Base-by-base conservation (phyloP, 495 filamentous ascomycete genomes). In the Tuber umbilicatum region DNA sequence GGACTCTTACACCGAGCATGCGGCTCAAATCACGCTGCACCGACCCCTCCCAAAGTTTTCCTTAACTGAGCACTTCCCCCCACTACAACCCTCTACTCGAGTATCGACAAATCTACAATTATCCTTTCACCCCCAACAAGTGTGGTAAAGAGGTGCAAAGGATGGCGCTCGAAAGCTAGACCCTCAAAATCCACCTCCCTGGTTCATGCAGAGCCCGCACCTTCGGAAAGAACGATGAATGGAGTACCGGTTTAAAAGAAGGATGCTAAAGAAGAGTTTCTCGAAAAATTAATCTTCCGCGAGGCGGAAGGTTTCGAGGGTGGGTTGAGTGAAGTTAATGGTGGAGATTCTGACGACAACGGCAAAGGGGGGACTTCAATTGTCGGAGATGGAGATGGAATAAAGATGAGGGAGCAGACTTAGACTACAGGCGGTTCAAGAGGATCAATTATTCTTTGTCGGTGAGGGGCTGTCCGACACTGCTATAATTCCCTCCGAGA, bases 201-300 rank as follows among this genome's bases (percentile, higher is more conserved):
- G 19, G 47, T 50, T 23, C 21, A n/a, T 4, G 23, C 21, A 1
- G 47, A 50, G 23, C 47, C 47, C 21, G 12, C 23, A 10, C 47
- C 19, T 50, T 50, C 47, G 23, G 10, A 50, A n/a, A 23, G 23
- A 50, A 23, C 5, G 12, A 50, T 0, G 0, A n/a, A n/a, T 9
- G 0, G 23, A n/a, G 47, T n/a, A 7, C 47, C 21, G 4, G 47
- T 45, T 42, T 1, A 50, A n/a, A 10, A n/a, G 3, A 94, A 93
- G 83, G 93, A 96, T 79, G 89, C 87, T 70, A 88, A 90, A 42
- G 94, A 97, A 81, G 87, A 89, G 79, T 93, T 93, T 82, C 88
- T 98, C 23, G 93, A 97, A 84, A 87, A 88, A 76, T 86, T 97
- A 75, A 90, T 98, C 3, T 91, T 98, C 70, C 94, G 94, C 41